Conservation (phyloP, 2,329 filamentous ascomycete species). For the Hypoxylon sp. region DNA sequence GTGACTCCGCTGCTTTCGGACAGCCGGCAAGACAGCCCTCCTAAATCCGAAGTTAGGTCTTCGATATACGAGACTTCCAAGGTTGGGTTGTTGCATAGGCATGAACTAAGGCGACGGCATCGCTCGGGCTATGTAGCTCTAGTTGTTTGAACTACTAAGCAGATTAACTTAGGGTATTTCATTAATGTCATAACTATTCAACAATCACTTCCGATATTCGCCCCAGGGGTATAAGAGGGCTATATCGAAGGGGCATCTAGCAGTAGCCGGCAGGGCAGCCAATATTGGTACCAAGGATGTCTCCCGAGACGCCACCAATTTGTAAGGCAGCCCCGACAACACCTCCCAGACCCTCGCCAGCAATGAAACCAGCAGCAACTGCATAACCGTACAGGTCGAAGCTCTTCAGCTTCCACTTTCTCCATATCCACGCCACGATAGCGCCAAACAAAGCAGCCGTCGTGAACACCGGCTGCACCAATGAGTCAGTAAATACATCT, state of each 20-base stretch:
- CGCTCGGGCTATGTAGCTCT: background rate
- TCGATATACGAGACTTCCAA: background rate
- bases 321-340: slow-evolving; percentile 66
- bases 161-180: slow-evolving; percentile 17
- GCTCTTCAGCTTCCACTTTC: slow-evolving; percentile 64
- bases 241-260: slow-evolving; percentile 45
- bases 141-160: background rate
- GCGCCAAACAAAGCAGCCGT: slow-evolving; percentile 72
- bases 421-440: slow-evolving; percentile 67
- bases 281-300: slow-evolving; percentile 52
- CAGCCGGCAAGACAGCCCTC: background rate
- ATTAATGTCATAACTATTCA: slow-evolving; percentile 24
- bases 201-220: background rate
- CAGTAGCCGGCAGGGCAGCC: slow-evolving; percentile 54
- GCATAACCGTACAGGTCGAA: slow-evolving; percentile 74
- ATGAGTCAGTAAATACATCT: slow-evolving; percentile 1
- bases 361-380: slow-evolving; percentile 72
- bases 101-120: background rate
- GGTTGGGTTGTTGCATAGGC: no score
- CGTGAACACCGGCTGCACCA: slow-evolving; percentile 63
- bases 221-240: slow-evolving; percentile 24
- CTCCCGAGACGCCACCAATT: slow-evolving; percentile 54
- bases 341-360: slow-evolving; percentile 74
- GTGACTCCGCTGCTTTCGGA: background rate
- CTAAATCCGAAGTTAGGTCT: background rate